Conservation (phyloP, 192 early-diverging fungal species). For the Podila epicladia region DNA sequence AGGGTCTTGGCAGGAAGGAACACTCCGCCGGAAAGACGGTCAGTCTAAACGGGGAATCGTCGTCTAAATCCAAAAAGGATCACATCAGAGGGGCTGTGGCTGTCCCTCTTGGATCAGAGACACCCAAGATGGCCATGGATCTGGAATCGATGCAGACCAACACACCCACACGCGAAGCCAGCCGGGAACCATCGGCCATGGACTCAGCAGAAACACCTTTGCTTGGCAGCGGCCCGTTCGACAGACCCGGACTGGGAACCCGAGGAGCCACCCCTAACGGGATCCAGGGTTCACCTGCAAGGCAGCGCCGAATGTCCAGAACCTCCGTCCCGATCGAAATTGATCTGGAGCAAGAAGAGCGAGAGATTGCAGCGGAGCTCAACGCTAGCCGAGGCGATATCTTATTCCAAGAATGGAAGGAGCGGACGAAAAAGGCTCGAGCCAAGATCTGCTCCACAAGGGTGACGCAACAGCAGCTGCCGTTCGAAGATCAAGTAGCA, state of each 20-base stretch:
- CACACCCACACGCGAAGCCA: constrained; percentile 27
- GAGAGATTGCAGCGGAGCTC: constrained; percentile 53
- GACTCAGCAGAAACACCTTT: constrained; percentile 21
- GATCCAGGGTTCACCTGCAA: constrained; percentile 12
- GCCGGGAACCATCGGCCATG: constrained; percentile 40
- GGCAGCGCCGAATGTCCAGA: constrained; percentile 25
- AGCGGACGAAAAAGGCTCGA: constrained; percentile 61
- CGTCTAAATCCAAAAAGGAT: constrained; percentile 2
- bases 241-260: constrained; percentile 10
- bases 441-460: constrained; percentile 51
- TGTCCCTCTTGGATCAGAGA: constrained; percentile 26
- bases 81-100: constrained; percentile 1
- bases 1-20: constrained; percentile 44
- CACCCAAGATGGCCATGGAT: constrained; percentile 44
- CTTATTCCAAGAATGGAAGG: constrained; percentile 61
- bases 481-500: constrained; percentile 67
- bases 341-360: constrained; percentile 56
- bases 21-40: constrained; percentile 26
- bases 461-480: constrained; percentile 55
- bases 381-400: constrained; percentile 68
- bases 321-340: constrained; percentile 40
- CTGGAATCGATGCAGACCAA: constrained; percentile 18
- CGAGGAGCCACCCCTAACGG: constrained; percentile 38
- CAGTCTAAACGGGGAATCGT: constrained; percentile 7
- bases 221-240: constrained; percentile 3